phyloP scores from a whole-genome alignment of 2,329 filamentous ascomycete species.

The Pseudogymnoascus sp. region DNA sequence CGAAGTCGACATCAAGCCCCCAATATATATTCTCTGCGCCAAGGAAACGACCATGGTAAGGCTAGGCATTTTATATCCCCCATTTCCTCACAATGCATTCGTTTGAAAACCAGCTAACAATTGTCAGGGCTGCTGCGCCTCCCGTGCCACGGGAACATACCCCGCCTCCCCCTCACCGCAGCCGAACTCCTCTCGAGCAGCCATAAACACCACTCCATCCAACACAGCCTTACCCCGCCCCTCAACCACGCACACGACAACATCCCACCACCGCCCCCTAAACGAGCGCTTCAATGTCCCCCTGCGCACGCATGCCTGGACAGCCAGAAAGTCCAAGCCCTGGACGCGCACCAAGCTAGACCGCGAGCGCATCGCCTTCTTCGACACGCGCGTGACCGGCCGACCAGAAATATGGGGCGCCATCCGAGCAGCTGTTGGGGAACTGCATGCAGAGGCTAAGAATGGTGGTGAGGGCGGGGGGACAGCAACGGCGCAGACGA shows the following conservation, averaged over 20 bases:
- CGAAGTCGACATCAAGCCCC: neutral
- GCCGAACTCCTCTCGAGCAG: neutral
- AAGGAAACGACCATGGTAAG: neutral
- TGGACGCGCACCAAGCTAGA: conserved; percentile 66
- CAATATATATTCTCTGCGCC: neutral
- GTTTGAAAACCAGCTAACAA: neutral
- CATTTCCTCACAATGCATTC: neutral
- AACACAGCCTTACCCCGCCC: conserved; percentile 17
- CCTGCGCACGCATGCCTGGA: conserved; percentile 58
- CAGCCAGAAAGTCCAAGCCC: conserved; percentile 43
- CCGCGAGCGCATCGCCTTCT: conserved; percentile 72
- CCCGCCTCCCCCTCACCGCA: neutral
- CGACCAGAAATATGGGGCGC: conserved; percentile 73
- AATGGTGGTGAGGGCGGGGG: conserved; percentile 26
- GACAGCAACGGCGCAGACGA: conserved; percentile 64
- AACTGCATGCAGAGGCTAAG: conserved; percentile 44
- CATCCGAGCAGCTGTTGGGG: conserved; percentile 56
- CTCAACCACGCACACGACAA: conserved; percentile 17
- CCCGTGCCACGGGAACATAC: neutral
- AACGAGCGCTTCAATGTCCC: conserved; percentile 63
- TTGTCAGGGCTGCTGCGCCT: neutral
- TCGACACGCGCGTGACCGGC: conserved; percentile 79
- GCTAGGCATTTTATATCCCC: neutral
- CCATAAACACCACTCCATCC: conserved; percentile 13
- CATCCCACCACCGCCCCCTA: conserved; percentile 31